Base-by-base conservation (phyloP, 371 early-diverging fungal species). In the Mortierella sp. region DNA sequence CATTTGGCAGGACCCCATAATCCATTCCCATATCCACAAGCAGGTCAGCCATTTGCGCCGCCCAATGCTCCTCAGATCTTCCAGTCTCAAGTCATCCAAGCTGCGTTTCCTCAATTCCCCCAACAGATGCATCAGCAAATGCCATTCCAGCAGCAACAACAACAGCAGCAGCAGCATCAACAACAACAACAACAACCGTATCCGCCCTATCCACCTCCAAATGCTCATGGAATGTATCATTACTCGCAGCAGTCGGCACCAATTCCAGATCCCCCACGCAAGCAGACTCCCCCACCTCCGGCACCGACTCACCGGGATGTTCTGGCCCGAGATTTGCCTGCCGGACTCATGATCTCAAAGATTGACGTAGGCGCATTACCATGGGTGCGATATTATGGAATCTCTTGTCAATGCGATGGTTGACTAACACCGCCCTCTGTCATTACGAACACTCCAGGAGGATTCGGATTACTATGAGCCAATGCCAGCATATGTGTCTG, bases 321-420 rank as follows among this genome's bases (percentile, higher is more conserved):
- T 14, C 52, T 61, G 7, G 55, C 67, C 1, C 57, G 58, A 54
- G 87, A 88, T 56, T 47, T 89, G 28, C 86, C 88, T 14, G 89
- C 87, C 10, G 88, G 86, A 21, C 60, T 81, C 5, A 89, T 89
- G 88, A 61, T 86, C 27, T 65, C 81, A 6, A 72, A 71, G 17
- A 60, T 80, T 14, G 73, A 82, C 78, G 89, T 83, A 81, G 54
- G 59, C 29, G n/a, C n/a, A n/a, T n/a, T n/a, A n/a, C n/a, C n/a
- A n/a, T n/a, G n/a, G n/a, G n/a, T n/a, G n/a, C n/a, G n/a, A n/a
- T n/a, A n/a, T n/a, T n/a, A n/a, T n/a, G n/a, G n/a, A n/a, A n/a
- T n/a, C n/a, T n/a, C n/a, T n/a, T n/a, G n/a, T n/a, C n/a, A n/a
- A n/a, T n/a, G n/a, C n/a, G n/a, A n/a, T n/a, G n/a, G n/a, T n/a